Evolutionary conservation across 768 basidiomycete species (phyloP).

Genomic region (Gautieria morchelliformis): DNA sequence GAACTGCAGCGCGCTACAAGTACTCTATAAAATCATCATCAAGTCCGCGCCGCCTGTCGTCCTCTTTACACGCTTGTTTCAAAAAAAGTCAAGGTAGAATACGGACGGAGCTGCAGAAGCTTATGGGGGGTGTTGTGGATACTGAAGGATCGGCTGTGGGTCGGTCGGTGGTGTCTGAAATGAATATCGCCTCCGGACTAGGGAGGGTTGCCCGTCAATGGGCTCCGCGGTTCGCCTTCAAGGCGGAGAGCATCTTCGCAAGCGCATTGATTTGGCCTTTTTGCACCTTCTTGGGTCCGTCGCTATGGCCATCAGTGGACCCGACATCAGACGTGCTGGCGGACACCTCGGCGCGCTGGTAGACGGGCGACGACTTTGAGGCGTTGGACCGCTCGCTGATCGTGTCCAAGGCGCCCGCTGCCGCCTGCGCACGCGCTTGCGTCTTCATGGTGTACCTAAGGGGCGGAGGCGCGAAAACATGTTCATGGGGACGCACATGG

Average conservation of each 20-base stretch:
- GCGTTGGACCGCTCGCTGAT: constrained; percentile 50
- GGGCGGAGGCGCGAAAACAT: constrained; percentile 6
- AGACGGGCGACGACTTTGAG: neutral
- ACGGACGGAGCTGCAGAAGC: neutral
- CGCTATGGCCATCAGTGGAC: constrained; percentile 1
- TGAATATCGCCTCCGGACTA: too few relatives aligned
- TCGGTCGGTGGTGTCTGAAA: neutral
- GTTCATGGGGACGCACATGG: constrained; percentile 2
- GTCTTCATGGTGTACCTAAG: constrained; percentile 10
- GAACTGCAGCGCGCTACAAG: neutral
- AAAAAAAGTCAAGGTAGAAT: too few relatives aligned
- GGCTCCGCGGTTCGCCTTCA: constrained; percentile 20
- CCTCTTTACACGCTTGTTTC: neutral
- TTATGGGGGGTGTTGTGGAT: neutral
- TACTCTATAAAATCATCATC: neutral
- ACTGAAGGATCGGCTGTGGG: neutral
- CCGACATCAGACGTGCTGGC: constrained; percentile 2
- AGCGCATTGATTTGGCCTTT: constrained; percentile 84
- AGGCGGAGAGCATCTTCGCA: constrained; percentile 84
- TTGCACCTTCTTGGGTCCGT: constrained; percentile 61
- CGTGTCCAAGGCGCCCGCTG: constrained; percentile 38
- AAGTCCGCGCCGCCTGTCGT: neutral
- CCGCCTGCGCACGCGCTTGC: constrained; percentile 41
- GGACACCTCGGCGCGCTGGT: constrained; percentile 4
- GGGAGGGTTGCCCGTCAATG: neutral